phyloP scores from a whole-genome alignment of 2,329 filamentous ascomycete genomes.

The Alternaria viburni region DNA sequence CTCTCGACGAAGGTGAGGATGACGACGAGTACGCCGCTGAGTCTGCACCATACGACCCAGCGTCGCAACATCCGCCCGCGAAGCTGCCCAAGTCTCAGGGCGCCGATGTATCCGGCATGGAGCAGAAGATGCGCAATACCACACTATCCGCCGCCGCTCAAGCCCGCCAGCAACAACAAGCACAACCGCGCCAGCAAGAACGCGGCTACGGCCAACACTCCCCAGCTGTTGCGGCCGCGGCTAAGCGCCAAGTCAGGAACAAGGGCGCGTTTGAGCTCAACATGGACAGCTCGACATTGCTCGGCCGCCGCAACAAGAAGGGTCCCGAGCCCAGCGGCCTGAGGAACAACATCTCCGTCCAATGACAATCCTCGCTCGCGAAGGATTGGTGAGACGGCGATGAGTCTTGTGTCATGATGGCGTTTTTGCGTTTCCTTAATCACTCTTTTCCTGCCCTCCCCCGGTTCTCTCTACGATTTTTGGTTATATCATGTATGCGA shows the following conservation, averaged over 20 bases:
- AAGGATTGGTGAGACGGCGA: constrained; percentile 37
- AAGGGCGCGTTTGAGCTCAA: constrained; percentile 91
- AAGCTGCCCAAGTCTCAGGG: constrained; percentile 72
- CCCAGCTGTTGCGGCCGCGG: constrained; percentile 80
- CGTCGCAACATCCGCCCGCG: constrained; percentile 58
- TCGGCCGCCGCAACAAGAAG: constrained; percentile 72
- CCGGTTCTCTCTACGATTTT: constrained; percentile 1
- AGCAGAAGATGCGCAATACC: constrained; percentile 85
- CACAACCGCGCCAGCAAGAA: constrained; percentile 53
- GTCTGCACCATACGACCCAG: constrained; percentile 59
- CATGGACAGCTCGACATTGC: constrained; percentile 85
- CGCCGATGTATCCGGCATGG: constrained; percentile 73
- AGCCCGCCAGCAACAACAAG: constrained; percentile 58
- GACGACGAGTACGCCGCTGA: constrained; percentile 72
- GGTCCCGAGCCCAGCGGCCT: constrained; percentile 51
- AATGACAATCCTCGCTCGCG: constrained; percentile 38
- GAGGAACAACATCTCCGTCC: constrained; percentile 50
- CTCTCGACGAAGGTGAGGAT: constrained; percentile 68
- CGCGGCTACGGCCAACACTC: constrained; percentile 90
- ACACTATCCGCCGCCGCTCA: constrained; percentile 73
- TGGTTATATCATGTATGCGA: constrained; percentile 11
- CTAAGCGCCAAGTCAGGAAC: constrained; percentile 77
- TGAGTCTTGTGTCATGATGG: constrained; percentile 21
- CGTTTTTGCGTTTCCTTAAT: constrained; percentile 22
- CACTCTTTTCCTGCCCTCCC: constrained; percentile 9